These are phyloP conservation scores for Aspergillus uvarum DNA, from an alignment of 2,329 filamentous ascomycete genomes.

Conservation along the genomic window DNA sequence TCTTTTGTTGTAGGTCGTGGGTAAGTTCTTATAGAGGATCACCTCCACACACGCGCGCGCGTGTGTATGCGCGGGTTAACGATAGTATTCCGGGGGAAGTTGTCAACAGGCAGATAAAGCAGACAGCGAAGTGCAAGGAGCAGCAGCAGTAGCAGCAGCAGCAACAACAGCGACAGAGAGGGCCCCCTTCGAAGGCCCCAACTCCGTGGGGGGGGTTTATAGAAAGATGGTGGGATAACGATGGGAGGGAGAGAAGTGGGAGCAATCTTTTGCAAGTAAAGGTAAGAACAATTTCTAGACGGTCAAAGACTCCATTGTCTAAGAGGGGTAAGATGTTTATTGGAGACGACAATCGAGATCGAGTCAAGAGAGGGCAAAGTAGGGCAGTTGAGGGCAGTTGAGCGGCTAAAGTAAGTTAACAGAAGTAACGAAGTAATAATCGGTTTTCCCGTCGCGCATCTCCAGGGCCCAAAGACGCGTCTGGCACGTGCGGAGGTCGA, in stretches of 20 bases:
- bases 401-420: not conserved
- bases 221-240: not conserved
- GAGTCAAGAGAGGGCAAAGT: not conserved
- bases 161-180: not conserved
- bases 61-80: not conserved
- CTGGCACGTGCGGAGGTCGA: conserved; percentile 23
- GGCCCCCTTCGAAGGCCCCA: not conserved
- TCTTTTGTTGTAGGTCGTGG: too few species aligned
- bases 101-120: too few species aligned
- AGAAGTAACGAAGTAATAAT: conserved; percentile 5
- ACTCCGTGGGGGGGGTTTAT: not conserved
- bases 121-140: not conserved
- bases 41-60: too few species aligned
- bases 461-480: conserved; percentile 18
- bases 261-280: not conserved
- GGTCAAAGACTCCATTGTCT: not conserved
- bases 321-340: not conserved
- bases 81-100: not conserved
- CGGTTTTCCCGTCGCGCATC: conserved; percentile 13
- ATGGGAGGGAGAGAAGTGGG: not conserved
- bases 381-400: not conserved
- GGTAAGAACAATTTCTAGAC: not conserved
- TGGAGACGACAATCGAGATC: not conserved
- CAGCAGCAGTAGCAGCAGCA: not conserved
- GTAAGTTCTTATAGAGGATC: too few species aligned